Evolutionary conservation across 768 basidiomycete species (phyloP).

Genomic region (Lactifluus pinguis): DNA sequence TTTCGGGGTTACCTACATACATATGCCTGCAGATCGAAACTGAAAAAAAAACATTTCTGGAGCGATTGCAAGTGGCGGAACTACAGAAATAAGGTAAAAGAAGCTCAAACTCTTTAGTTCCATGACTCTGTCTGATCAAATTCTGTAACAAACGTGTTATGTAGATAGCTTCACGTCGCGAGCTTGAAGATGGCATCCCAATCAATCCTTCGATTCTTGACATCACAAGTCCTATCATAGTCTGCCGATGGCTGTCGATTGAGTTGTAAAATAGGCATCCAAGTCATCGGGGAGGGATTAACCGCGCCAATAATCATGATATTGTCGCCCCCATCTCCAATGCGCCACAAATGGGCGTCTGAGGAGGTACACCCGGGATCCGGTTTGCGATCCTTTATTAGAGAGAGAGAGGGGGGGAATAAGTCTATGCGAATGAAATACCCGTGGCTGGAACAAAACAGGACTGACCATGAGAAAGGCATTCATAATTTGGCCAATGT

Average conservation of each 20-base stretch:
- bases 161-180: background rate
- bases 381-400: background rate
- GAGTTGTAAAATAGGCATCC: background rate
- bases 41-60: no score
- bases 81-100: no score
- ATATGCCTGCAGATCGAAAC: no score
- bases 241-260: background rate
- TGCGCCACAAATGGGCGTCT: background rate
- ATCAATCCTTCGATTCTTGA: background rate
- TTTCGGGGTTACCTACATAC: no score
- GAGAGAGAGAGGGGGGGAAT: background rate
- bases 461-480: background rate
- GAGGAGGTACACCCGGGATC: background rate
- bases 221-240: background rate
- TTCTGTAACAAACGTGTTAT: background rate
- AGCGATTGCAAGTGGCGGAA: no score
- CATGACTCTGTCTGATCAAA: no score
- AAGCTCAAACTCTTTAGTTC: no score
- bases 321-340: background rate
- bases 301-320: background rate
- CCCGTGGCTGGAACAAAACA: background rate
- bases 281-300: background rate
- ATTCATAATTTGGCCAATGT: slow-evolving; percentile 1
- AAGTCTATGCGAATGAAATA: background rate
- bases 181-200: background rate